These are phyloP conservation scores for Euphrasia confusa DNA, from an alignment of 257 asterid genomes.

Conservation along the genomic window DNA sequence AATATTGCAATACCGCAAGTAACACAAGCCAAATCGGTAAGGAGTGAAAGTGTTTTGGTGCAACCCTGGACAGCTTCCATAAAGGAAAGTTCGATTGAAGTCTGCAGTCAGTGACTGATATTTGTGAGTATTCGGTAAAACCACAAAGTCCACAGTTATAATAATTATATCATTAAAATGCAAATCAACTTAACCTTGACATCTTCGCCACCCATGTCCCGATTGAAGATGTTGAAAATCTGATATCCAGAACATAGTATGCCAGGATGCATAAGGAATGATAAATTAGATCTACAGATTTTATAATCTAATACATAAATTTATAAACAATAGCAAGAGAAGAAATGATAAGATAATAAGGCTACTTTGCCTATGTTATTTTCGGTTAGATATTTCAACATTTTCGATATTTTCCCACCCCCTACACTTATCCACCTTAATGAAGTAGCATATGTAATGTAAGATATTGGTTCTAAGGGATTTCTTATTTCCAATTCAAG, in stretches of 20 bases:
- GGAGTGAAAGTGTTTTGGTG: conserved; percentile 59
- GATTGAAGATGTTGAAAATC: conserved; percentile 55
- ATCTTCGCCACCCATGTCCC: conserved; percentile 71
- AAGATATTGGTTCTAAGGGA: background rate
- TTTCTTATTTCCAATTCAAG: background rate
- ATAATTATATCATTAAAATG: conserved; percentile 23
- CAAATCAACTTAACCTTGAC: conserved; percentile 52
- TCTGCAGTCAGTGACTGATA: conserved; percentile 37
- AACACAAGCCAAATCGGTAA: conserved; percentile 64
- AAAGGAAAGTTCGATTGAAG: conserved; percentile 67
- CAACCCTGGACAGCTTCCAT: conserved; percentile 99
- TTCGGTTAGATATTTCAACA: no score
- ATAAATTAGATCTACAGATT: conserved; percentile 25
- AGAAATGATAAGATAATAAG: conserved; percentile 8
- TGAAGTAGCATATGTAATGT: background rate
- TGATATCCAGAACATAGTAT: conserved; percentile 33
- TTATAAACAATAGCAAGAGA: conserved; percentile 14
- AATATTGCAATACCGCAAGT: conserved; percentile 61
- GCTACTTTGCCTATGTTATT: conserved; percentile 9
- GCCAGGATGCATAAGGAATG: conserved; percentile 24
- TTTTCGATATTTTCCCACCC: no score
- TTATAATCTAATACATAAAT: conserved; percentile 17
- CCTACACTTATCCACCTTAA: background rate
- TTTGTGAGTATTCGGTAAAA: conserved; percentile 28
- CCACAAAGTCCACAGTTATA: background rate